These are phyloP conservation scores for Diaporthe sp. DNA, from an alignment of 2,329 filamentous ascomycete genomes.

Conservation along the genomic window DNA sequence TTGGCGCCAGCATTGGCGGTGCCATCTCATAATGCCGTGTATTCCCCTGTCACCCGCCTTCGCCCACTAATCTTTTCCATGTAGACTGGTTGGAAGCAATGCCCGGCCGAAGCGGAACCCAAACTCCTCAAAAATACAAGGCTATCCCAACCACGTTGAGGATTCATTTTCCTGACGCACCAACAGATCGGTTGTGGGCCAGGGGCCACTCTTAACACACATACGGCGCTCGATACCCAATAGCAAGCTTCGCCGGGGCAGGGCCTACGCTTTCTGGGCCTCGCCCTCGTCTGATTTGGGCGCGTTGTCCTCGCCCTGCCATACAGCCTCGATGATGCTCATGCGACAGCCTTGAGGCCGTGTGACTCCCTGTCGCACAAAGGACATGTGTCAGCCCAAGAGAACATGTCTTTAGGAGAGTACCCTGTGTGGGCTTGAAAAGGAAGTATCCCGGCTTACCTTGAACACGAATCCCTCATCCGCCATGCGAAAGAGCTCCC, in stretches of 20 bases:
- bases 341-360: conserved; percentile 44
- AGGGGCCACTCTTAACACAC: not conserved
- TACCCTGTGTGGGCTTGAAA: too few relatives aligned
- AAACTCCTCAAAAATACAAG: not conserved
- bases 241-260: not conserved
- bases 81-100: not conserved
- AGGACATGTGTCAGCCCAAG: not conserved
- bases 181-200: too few relatives aligned
- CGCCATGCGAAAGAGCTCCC: conserved; percentile 51
- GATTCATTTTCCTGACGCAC: not conserved
- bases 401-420: too few relatives aligned
- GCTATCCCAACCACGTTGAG: not conserved
- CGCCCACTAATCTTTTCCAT: not conserved
- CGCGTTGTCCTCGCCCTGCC: conserved; percentile 37
- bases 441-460: conserved; percentile 36
- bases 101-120: not conserved
- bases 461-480: conserved; percentile 51
- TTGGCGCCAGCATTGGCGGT: not conserved
- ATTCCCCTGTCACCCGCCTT: not conserved
- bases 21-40: not conserved
- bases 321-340: conserved; percentile 51
- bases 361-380: conserved; percentile 40
- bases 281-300: not conserved
- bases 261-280: not conserved
- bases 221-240: not conserved